These are phyloP conservation scores for Durusdinium trenchii DNA, from an alignment of 73 alveolate species.

Conservation along the genomic window DNA sequence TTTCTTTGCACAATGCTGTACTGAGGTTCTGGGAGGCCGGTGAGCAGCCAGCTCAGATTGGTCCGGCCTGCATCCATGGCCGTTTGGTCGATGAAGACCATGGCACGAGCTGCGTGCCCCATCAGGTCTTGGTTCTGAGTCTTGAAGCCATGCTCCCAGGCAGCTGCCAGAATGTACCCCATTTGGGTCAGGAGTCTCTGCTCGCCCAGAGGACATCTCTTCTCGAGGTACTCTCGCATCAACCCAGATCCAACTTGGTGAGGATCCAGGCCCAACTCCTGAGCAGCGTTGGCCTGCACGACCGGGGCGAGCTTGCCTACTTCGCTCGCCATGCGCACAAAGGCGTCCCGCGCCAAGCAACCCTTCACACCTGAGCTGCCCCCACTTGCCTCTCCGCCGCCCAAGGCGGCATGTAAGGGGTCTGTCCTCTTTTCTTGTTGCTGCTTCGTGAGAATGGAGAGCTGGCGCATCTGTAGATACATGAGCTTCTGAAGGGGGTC, in stretches of 20 bases:
- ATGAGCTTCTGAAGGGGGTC: constrained; percentile 8
- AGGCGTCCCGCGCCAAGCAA: no score
- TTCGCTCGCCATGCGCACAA: no score
- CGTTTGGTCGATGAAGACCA: neutral
- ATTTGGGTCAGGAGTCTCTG: neutral
- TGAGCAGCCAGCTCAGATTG: neutral
- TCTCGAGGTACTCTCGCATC: neutral
- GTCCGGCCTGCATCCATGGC: neutral
- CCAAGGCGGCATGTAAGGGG: constrained; percentile 7
- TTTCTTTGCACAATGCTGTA: neutral
- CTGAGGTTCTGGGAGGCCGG: neutral
- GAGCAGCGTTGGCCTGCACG: no score
- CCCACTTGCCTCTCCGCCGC: constrained; percentile 1
- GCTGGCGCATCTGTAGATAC: constrained; percentile 4
- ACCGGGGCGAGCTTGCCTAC: no score
- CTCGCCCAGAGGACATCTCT: neutral
- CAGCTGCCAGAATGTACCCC: neutral
- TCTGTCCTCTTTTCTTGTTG: neutral
- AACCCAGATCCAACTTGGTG: neutral
- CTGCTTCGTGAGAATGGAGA: no score
- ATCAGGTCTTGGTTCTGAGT: neutral
- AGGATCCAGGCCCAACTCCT: no score
- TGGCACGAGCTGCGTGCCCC: neutral
- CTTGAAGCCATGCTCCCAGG: neutral
- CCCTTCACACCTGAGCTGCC: no score